These are phyloP conservation scores for Plantago major DNA, from an alignment of 257 asterid species.

Conservation along the genomic window DNA sequence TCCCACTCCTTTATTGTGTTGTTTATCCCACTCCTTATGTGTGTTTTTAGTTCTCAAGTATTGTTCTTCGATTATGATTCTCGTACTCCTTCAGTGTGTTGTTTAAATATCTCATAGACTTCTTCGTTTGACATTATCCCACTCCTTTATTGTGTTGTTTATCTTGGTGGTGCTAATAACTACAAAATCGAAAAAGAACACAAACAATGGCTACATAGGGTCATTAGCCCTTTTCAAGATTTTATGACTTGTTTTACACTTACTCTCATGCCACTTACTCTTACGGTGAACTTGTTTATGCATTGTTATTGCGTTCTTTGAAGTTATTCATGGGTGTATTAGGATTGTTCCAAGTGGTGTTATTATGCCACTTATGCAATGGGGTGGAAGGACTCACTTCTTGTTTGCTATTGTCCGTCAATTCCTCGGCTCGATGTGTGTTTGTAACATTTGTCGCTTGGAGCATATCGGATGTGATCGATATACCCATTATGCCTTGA, in stretches of 20 bases:
- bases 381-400: constrained; percentile 96
- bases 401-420: constrained; percentile 62
- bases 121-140: too few relatives aligned
- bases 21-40: too few relatives aligned
- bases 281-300: constrained; percentile 73
- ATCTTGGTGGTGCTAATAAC: constrained; percentile 6
- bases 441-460: constrained; percentile 77
- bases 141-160: too few relatives aligned
- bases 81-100: too few relatives aligned
- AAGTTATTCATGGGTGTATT: constrained; percentile 85
- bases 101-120: too few relatives aligned
- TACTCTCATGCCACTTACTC: constrained; percentile 53
- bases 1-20: too few relatives aligned
- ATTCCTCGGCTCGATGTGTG: constrained; percentile 75
- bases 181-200: background rate
- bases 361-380: constrained; percentile 83
- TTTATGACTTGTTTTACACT: constrained; percentile 40
- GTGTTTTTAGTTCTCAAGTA: too few relatives aligned
- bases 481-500: constrained; percentile 70
- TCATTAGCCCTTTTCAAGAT: constrained; percentile 52
- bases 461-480: constrained; percentile 89
- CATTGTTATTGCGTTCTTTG: constrained; percentile 65
- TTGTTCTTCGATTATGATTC: too few relatives aligned
- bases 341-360: constrained; percentile 94
- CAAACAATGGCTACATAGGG: too few relatives aligned